Base-by-base conservation (phyloP, 495 filamentous ascomycete species). In the Parmelia sp. region DNA sequence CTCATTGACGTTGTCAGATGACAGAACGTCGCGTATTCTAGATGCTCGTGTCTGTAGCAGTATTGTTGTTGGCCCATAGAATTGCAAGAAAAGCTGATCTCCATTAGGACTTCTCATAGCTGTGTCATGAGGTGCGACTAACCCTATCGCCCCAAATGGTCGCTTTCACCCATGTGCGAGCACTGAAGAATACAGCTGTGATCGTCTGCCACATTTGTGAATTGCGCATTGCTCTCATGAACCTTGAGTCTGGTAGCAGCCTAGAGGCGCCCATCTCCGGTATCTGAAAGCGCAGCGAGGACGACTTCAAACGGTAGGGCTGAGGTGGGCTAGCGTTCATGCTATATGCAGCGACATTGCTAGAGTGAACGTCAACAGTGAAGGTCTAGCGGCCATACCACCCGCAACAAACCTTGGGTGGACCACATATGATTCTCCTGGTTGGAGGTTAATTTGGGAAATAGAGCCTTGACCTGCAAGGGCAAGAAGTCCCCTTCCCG, bases 101-200 rank as follows among this genome's bases (percentile, higher is more conserved):
- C 11, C 12, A 33, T 70, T 57, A 68, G 64, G 59, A 49, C 33
- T 29, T 39, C 14, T 29, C 25, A 27, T 8, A n/a, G 23, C 29
- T 27, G 60, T 56, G 23, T 11, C 27, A 33, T 35, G 39, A 40
- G 27, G 2, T 37, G 14, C 3, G 42, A 66, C 77, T 65, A 78
- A 89, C 86, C 67, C 93, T 77, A 73, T 98, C 94, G 36, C 94
- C 94, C 90, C 90, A 96, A n/a, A 98, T 88, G 5, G 87, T 87
- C 70, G 88, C 79, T 61, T 92, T 81, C 37, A 84, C 79, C 74
- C 89, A 88, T 2, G 90, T 93, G 40, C 90, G 82, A 23, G 95
- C 62, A 40, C 71, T 80, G 72, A 86, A 91, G 39, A 88, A 68
- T 27, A 85, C 65, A 15, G 76, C 77, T 60, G 84, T 81, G 0